Evolutionary conservation across 768 basidiomycete species (phyloP), one percentile per base, ranked within the genome.

Genomic region (Suillus placidus): DNA sequence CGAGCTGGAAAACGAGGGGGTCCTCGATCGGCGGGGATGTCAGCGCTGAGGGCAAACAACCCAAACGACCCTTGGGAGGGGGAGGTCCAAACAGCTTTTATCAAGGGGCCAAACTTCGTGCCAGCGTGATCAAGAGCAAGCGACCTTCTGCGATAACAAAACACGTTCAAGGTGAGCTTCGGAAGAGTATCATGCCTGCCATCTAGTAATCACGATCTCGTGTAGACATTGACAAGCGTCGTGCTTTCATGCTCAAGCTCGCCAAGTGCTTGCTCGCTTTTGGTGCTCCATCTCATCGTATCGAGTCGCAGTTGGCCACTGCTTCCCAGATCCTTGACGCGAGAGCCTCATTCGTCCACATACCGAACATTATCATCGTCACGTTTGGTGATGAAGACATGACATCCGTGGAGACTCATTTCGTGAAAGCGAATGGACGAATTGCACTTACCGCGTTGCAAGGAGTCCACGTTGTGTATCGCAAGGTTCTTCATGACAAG

Each of bases 261-360:
- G 93, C 94, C 3, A 91, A 93, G 74, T 92, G 93, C 13, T 84
- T 98, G 65, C 86, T 98, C 74, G 84, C 88, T n/a, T 96, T 93
- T 74, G 95, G 95, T 23, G 92, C 95, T n/a, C 95, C 95, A 2
- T 94, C 94, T 26, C 96, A 97, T 76, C 85, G 96, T 23, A 90
- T 96, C 68, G 94, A 97, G 78, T 89, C 93, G 1, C 95, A 96
- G 74, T 85, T 98, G 47, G 83, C 84, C 65, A 87, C 92, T 5
- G 94, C 93, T 3, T 90, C 94, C 7, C 80, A 84, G 13, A 90
- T 93, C 64, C 85, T 97, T 18, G 87, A 91, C 38, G 84, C 93
- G 67, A 85, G 90, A 69, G 91, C 92, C 63, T 88, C 90, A 72
- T 94, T 97, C 72, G 89, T 97, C 23, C 93, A 94, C 74, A 83